A percentile compares a stretch with the other conserved stretches of the same genome.
Conservation (phyloP, 177 flowering plant species). For the Vitis hybrid region DNA sequence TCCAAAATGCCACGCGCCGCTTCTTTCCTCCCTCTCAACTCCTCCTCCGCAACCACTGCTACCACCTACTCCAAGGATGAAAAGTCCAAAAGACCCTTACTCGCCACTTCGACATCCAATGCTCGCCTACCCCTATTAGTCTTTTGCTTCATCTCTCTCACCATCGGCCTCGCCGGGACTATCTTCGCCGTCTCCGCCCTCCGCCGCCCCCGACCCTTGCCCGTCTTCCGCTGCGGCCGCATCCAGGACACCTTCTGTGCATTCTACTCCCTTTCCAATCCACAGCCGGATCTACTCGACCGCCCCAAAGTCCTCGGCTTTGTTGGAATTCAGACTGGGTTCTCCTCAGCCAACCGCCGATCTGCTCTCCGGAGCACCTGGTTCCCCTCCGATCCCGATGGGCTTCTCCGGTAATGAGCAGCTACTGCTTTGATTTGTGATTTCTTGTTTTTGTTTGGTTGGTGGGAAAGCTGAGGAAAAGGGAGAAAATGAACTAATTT, state of each 20-base stretch:
- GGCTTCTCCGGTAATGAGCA: slow-evolving; percentile 40
- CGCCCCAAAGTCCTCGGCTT: slow-evolving; percentile 56
- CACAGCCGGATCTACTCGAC: slow-evolving; percentile 15
- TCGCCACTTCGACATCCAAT: slow-evolving; percentile 7
- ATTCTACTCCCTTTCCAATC: slow-evolving; percentile 17
- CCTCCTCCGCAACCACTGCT: background rate
- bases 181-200: slow-evolving; percentile 36
- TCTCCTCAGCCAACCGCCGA: slow-evolving; percentile 47
- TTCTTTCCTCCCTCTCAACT: slow-evolving; percentile 5
- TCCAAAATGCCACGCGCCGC: slow-evolving; percentile 26
- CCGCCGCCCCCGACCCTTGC: slow-evolving; percentile 26
- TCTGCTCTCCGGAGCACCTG: slow-evolving; percentile 51
- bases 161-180: slow-evolving; percentile 39
- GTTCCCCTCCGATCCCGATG: slow-evolving; percentile 62
- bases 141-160: slow-evolving; percentile 37
- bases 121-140: slow-evolving; percentile 19
- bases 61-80: no score
- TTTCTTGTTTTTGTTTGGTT: background rate
- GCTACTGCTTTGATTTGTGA: background rate
- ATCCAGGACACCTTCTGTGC: slow-evolving; percentile 44
- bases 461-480: background rate
- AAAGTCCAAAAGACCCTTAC: slow-evolving; percentile 27
- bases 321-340: slow-evolving; percentile 70
- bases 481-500: background rate
- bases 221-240: slow-evolving; percentile 49